Base-by-base conservation (phyloP, 371 early-diverging fungal genomes). In the Antonospora locustae region DNA sequence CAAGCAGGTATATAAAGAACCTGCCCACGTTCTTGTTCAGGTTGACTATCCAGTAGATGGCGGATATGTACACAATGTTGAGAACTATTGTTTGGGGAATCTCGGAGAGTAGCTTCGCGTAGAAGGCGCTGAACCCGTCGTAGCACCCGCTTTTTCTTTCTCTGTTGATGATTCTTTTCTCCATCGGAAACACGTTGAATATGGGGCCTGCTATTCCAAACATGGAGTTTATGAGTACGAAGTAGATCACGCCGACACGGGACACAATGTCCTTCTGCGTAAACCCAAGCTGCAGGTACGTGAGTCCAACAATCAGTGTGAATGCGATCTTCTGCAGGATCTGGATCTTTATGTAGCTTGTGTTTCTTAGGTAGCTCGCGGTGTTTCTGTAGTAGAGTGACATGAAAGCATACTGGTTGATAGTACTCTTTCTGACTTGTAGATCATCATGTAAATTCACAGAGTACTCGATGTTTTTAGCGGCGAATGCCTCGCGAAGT, bases 91-190 rank as follows among this genome's bases (percentile, higher is more conserved):
- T 59, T 2, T 69, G 24, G 2, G 75, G 68, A 20, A 66, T 25
- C 19, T 71, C 47, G 11, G 75, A 65, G 3, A 74, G 20, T 40
- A 72, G 53, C 67, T 78, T 78, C 19, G 78, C 75, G 25, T 75
- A 19, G 51, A 60, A 79, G n/a, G 73, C 76, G 6, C 66, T 40
- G 20, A 68, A 55, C 6, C 76, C 66, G 5, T 70, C 34, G 65
- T 78, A 79, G 12, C 74, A 56, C 6, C 77, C 77, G 27, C 72
- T 57, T 12, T 73, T 71, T 17, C 78, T 64, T 54, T 79, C 80
- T 19, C 77, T 61, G n/a, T 60, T 65, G 41, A 79, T 72, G 50
- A 79, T 75, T 27, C 46, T 46, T 38, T 74, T 69, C 38, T 76
- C 66, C n/a, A 37, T 5, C 0, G 73, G 66, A 36, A 75, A 75